phyloP scores from a whole-genome alignment of 1,139 yeast genomes.

The Pichia kudriavzevii region DNA sequence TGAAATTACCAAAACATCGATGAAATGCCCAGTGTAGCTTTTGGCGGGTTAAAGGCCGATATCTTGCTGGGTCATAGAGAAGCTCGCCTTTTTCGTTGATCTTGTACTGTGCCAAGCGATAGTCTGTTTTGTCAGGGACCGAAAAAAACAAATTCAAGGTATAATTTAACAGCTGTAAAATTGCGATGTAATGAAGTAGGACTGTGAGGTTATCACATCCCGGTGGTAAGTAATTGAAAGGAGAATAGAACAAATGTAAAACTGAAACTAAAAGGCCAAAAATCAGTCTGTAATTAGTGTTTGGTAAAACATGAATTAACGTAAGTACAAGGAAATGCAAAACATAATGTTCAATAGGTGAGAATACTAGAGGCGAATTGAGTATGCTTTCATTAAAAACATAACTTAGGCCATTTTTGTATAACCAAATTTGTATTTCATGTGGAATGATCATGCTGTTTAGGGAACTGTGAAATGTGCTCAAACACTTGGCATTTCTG shows the following conservation, averaged over 20 bases:
- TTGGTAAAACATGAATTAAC: background rate
- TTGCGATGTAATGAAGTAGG: background rate
- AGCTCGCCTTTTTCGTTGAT: background rate
- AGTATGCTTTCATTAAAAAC: background rate
- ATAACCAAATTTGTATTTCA: background rate
- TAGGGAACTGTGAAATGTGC: background rate
- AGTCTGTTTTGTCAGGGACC: conserved; percentile 8
- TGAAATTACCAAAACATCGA: conserved; percentile 9
- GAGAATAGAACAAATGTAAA: background rate
- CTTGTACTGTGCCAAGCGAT: conserved; percentile 1
- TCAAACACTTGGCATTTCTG: no score
- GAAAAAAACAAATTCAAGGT: conserved; percentile 2
- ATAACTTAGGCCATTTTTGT: no score
- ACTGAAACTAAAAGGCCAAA: background rate
- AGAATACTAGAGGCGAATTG: background rate
- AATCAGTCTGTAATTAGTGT: background rate
- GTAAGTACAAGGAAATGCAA: background rate
- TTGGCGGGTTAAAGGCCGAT: conserved; percentile 1
- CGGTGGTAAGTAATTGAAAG: background rate
- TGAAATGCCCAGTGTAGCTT: conserved; percentile 10
- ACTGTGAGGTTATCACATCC: background rate
- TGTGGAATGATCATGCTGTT: background rate
- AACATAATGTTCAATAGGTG: background rate
- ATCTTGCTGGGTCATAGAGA: conserved; percentile 3
- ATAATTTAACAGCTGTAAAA: background rate